Evolutionary conservation across 164 flowering plant species (phyloP).

Genomic region (Annona squamosa): DNA sequence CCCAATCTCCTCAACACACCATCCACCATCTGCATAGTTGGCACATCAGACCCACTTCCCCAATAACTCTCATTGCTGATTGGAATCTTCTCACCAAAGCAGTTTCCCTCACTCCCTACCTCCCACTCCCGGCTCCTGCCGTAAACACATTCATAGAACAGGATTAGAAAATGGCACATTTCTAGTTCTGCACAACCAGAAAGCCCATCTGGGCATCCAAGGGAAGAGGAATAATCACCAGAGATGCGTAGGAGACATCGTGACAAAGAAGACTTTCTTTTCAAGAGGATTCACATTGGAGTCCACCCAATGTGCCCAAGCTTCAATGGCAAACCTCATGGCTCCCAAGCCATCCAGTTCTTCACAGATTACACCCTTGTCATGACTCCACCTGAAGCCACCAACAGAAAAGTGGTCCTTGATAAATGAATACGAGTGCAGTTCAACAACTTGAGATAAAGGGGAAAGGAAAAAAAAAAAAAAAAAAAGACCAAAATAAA

Average conservation of each 20-base stretch:
- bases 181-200: neutral
- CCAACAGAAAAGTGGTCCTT: neutral
- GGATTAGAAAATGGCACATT: neutral
- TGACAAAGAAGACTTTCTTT: constrained; percentile 73
- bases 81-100: constrained; percentile 60
- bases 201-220: neutral
- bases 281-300: constrained; percentile 44
- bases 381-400: constrained; percentile 64
- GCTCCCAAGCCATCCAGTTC: constrained; percentile 70
- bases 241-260: constrained; percentile 95
- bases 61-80: constrained; percentile 52
- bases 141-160: neutral
- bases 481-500: too few species aligned
- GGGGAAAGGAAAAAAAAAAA: neutral
- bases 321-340: constrained; percentile 81
- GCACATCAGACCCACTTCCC: constrained; percentile 86
- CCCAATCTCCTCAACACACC: constrained; percentile 39
- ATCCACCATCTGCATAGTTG: constrained; percentile 78
- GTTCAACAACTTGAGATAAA: neutral
- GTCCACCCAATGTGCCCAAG: constrained; percentile 88
- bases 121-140: constrained; percentile 88
- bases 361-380: constrained; percentile 64
- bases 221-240: constrained; percentile 35
- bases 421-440: neutral
- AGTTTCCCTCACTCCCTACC: constrained; percentile 76